Percentiles rank a stretch among this genome's conserved stretches.
Evolutionary conservation across 2,329 filamentous ascomycete genomes (phyloP).

Genomic region (Coniochaeta prunicola): DNA sequence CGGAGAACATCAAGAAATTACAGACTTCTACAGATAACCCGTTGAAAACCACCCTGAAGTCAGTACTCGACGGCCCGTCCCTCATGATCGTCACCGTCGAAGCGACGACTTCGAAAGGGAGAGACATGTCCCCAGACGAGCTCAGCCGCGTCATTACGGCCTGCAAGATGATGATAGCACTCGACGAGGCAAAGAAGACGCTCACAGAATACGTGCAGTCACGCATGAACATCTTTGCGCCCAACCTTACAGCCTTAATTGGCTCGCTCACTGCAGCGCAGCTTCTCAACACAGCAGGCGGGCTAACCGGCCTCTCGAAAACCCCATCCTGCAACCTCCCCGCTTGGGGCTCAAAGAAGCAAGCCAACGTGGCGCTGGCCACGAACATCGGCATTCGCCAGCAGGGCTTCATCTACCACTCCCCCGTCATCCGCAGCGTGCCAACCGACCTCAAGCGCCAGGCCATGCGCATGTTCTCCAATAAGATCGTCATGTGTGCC

Average conservation of each 20-base stretch:
- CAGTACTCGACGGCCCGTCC: slow-evolving; percentile 79
- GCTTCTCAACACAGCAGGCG: slow-evolving; percentile 90
- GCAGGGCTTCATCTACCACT: slow-evolving; percentile 90
- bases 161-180: slow-evolving; percentile 79
- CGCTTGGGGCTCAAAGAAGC: slow-evolving; percentile 84
- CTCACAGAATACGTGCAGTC: slow-evolving; percentile 94
- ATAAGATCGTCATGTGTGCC: slow-evolving; percentile 89
- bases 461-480: slow-evolving; percentile 89
- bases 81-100: slow-evolving; percentile 96
- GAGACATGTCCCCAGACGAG: slow-evolving; percentile 67
- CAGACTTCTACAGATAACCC: slow-evolving; percentile 73
- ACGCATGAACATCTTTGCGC: slow-evolving; percentile 92
- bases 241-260: slow-evolving; percentile 84
- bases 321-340: slow-evolving; percentile 90
- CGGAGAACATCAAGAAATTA: slow-evolving; percentile 70
- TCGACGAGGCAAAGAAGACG: slow-evolving; percentile 79
- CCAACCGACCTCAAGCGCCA: slow-evolving; percentile 84
- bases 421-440: slow-evolving; percentile 78
- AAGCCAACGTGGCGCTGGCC: slow-evolving; percentile 69
- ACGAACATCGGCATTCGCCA: slow-evolving; percentile 88
- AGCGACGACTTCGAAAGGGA: slow-evolving; percentile 81
- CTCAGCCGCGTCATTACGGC: slow-evolving; percentile 67
- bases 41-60: slow-evolving; percentile 66
- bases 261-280: slow-evolving; percentile 91
- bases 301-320: slow-evolving; percentile 80